Base-by-base conservation (phyloP, 768 basidiomycete genomes). In the Naganishia vaughanmartiniae region DNA sequence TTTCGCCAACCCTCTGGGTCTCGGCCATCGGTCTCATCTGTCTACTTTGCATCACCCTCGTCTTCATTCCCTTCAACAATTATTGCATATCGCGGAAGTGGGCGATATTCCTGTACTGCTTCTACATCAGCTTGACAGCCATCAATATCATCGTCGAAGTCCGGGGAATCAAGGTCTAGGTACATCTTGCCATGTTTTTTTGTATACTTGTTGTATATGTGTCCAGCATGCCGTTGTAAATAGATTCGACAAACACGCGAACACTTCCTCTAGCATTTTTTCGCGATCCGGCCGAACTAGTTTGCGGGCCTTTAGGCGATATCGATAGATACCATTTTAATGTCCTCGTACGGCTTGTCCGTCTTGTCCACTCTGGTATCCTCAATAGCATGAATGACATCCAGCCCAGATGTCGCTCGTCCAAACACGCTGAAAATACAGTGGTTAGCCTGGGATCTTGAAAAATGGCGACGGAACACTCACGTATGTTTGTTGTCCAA, bases 261-360 rank as follows among this genome's bases (percentile, higher is more conserved):
- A 46, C 33, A 4, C 19, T 34, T 66, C 28, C 51, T 42, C n/a
- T 26, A n/a, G 15, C 57, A 26, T 63, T 26, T 26, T 63, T 42
- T n/a, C n/a, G 11, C 42, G 34, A 39, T 58, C 57, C 34, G 33
- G 7, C 12, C 31, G 21, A 19, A 19, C n/a, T 15, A 51, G 6
- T 51, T 24, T 11, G 3, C 57, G 17, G 34, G 33, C 19, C 42
- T 26, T 54, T 54, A 72, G 21, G 51, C 56, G 39, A 72, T 69
- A 34, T 72, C 70, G 26, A 75, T 65, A n/a, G 74, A 75, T 21
- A 71, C 74, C 76, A 93, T 93, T 81, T 92, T 92, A 82, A 98
- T 92, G 78, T 95, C 93, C 76, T 95, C 93, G 74, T 87, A 92
- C 17, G 93, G 92, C 79, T 92, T 93, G 78, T 94, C 93, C 63